phyloP scores from a whole-genome alignment of 306 rosid genomes.

The Lathyrus aphaca region DNA sequence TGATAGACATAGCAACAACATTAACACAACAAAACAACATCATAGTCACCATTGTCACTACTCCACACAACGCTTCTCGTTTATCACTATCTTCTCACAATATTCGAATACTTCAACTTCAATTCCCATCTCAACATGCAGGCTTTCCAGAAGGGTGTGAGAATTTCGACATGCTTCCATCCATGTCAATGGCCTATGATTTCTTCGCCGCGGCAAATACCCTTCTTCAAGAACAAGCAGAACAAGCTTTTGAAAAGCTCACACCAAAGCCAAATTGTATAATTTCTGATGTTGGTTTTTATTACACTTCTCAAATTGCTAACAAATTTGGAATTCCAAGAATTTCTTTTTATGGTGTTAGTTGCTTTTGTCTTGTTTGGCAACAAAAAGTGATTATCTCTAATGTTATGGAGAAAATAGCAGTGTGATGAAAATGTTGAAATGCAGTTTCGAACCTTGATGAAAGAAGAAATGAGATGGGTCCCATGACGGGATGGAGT shows the following conservation, averaged over 20 bases:
- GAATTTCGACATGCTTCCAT: constrained; percentile 63
- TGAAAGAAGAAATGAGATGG: too few species aligned
- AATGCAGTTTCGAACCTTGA: too few species aligned
- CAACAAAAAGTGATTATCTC: not conserved
- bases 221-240: constrained; percentile 47
- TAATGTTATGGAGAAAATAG: constrained; percentile 39
- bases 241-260: constrained; percentile 40
- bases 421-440: too few species aligned
- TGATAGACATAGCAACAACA: too few species aligned
- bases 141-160: constrained; percentile 69
- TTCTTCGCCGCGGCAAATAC: too few species aligned
- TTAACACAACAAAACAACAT: constrained; percentile 30
- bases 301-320: constrained; percentile 60
- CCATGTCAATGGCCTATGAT: constrained; percentile 36
- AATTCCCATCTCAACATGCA: constrained; percentile 40
- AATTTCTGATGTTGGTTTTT: constrained; percentile 59
- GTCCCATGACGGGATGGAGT: too few species aligned
- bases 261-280: constrained; percentile 61
- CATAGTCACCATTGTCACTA: constrained; percentile 47
- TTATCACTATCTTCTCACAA: constrained; percentile 34
- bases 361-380: constrained; percentile 51
- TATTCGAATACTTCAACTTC: constrained; percentile 39
- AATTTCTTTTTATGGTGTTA: constrained; percentile 52
- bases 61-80: constrained; percentile 50
- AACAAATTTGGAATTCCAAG: constrained; percentile 54